Evolutionary conservation across 1,139 yeast species (phyloP), one percentile per base, ranked within the genome.

Genomic region (Eremothecium gossypii): DNA sequence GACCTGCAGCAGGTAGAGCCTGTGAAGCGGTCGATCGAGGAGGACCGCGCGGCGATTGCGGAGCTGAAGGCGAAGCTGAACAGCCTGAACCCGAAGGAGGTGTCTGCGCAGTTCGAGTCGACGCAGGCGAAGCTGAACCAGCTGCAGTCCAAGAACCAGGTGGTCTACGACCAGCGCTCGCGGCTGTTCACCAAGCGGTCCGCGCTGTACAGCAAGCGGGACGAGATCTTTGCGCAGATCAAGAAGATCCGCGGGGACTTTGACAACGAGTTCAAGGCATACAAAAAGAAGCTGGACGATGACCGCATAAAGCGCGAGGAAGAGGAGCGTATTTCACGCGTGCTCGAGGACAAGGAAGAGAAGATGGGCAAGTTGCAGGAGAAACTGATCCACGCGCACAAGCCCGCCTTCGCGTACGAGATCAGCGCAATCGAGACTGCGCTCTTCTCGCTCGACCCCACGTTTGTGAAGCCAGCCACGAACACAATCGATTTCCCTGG

Each of bases 321-420:
- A 54, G 89, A 79, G 66, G 68, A 72, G 66, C 70, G 81, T 64
- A 57, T 71, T 63, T 66, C 71, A 59, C 67, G 71, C 62, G 64
- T 69, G 50, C 67, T 74, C 52, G 77, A 80, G 61, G 81, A 78
- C 64, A 73, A 74, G 59, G 71, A 73, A 46, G 79, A 73, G 61
- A 73, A 74, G 54, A 71, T 77, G 64, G 77, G 77, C 49, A 71
- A 74, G 59, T 79, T 91, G 51, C 86, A 83, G 57, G 69, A 71
- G 50, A 74, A 75, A 57, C 71, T 79, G 63, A 69, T 73, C 44
- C 76, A 74, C 48, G 87, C 87, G 43, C 83, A 89, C 30, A 70
- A 73, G 55, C 96, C 97, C 36, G 97, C 96, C 32, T 89, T 83
- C 68, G 77, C 81, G 48, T 68, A 68, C 39, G 91, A 86, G 67